Evolutionary conservation across 257 asterid species (phyloP).

Genomic region (Solanum clarkiae): DNA sequence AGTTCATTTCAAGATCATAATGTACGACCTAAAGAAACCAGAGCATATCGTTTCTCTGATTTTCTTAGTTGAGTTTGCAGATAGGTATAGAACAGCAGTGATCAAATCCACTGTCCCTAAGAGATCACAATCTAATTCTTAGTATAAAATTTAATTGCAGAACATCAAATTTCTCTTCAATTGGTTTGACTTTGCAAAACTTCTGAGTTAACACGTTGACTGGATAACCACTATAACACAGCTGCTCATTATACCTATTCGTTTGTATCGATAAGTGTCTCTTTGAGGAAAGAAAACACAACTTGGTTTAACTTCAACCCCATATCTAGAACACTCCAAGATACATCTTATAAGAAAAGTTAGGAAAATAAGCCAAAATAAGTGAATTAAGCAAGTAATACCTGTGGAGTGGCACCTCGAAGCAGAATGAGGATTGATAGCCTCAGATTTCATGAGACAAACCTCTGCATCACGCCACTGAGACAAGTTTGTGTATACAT

Average conservation of each 20-base stretch:
- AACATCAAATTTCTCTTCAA: background rate
- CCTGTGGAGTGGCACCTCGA: constrained; percentile 74
- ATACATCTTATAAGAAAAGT: background rate
- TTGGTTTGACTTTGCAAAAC: background rate
- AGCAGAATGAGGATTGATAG: constrained; percentile 75
- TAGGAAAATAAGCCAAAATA: background rate
- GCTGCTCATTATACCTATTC: background rate
- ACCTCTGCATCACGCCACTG: constrained; percentile 90
- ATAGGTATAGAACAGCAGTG: background rate
- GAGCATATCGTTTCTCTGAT: background rate
- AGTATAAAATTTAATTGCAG: background rate
- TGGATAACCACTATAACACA: background rate
- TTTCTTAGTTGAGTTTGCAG: background rate
- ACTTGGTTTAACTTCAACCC: background rate
- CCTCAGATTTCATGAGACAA: constrained; percentile 74
- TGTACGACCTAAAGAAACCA: background rate
- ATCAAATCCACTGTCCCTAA: background rate
- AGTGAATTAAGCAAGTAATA: constrained; percentile 4
- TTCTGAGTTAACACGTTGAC: background rate
- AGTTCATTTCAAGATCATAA: background rate
- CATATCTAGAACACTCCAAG: background rate
- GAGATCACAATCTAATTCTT: background rate
- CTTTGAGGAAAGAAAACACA: background rate
- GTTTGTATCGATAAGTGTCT: background rate
- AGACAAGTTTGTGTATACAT: constrained; percentile 59